Evolutionary conservation across 768 basidiomycete species (phyloP), one percentile per base, ranked within the genome.

Genomic region (Psilocybe tampanensis): DNA sequence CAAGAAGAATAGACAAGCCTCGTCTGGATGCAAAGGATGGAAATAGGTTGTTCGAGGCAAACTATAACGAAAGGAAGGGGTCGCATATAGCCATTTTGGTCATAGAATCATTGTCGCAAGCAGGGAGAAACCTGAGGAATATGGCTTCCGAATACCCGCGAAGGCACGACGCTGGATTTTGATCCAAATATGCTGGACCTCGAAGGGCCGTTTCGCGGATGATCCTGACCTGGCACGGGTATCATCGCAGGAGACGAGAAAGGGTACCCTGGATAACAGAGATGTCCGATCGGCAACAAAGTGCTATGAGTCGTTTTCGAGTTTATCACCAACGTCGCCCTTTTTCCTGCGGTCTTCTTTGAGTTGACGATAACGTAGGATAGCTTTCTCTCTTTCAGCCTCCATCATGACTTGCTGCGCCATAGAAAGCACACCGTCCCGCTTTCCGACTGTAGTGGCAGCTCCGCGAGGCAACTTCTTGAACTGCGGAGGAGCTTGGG

Each of bases 321-420:
- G 50, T 42, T 60, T 57, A 32, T 58, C 64, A 19, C 62, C 51
- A n/a, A 59, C 52, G 32, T 60, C 61, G 43, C 59, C 61, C 18
- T 56, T 49, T 54, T 63, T 64, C 41, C 61, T 65, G 65, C 74
- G 78, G 62, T 67, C 74, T 19, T 81, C 85, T 69, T 88, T 92
- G 70, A 92, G 64, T 70, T 86, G 81, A 57, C 91, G 74, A 69
- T 92, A 92, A 52, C 80, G 77, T 65, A 70, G 72, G 57, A 94
- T 86, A 19, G 74, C 89, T 58, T 80, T 86, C 63, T 89, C 86
- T 60, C 91, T 78, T 69, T 92, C 90, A 51, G 77, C 76, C 64
- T 89, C 89, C 82, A 94, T 85, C 85, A 90, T 85, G 6, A 78
- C 77, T 67, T 84, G 86, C 73, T 92, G 89, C 13, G 87, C 85